phyloP scores from a whole-genome alignment of 1,284 basidiomycete species.

The Rhodotorula glutinis region DNA sequence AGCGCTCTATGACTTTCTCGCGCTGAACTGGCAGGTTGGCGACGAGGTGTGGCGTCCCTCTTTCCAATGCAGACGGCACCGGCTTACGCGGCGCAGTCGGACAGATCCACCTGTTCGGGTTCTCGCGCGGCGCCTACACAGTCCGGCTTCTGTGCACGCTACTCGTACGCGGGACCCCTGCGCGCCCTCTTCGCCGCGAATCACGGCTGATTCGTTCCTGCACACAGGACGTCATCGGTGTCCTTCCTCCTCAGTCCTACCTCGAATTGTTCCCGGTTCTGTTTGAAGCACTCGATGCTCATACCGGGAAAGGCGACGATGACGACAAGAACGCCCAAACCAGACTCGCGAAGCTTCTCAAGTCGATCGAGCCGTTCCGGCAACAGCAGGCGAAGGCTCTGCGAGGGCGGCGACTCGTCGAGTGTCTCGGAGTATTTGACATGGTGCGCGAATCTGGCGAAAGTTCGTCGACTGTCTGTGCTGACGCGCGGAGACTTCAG shows the following conservation, averaged over 20 bases:
- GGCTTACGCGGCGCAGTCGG: background rate
- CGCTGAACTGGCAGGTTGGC: constrained; percentile 34
- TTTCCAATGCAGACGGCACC: background rate
- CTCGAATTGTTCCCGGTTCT: constrained; percentile 24
- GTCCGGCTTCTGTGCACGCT: constrained; percentile 52
- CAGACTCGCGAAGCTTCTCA: background rate
- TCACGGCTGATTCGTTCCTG: background rate
- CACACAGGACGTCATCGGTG: constrained; percentile 16
- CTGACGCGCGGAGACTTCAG: background rate
- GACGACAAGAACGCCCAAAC: background rate
- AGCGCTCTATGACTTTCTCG: constrained; percentile 35
- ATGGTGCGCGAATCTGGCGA: constrained; percentile 2
- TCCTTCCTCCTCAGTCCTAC: constrained; percentile 7
- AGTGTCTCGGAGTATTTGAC: constrained; percentile 24
- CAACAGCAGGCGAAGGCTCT: background rate
- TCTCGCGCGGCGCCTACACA: constrained; percentile 50
- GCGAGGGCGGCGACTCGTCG: constrained; percentile 13
- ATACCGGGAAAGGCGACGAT: constrained; percentile 9
- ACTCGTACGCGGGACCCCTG: constrained; percentile 9
- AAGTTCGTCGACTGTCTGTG: background rate
- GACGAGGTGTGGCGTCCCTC: constrained; percentile 30
- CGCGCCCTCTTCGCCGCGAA: too few species aligned
- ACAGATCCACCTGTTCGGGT: constrained; percentile 50
- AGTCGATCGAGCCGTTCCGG: background rate
- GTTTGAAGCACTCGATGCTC: constrained; percentile 21